Conservation (phyloP, 768 basidiomycete species). For the Lactarius akahatsu region DNA sequence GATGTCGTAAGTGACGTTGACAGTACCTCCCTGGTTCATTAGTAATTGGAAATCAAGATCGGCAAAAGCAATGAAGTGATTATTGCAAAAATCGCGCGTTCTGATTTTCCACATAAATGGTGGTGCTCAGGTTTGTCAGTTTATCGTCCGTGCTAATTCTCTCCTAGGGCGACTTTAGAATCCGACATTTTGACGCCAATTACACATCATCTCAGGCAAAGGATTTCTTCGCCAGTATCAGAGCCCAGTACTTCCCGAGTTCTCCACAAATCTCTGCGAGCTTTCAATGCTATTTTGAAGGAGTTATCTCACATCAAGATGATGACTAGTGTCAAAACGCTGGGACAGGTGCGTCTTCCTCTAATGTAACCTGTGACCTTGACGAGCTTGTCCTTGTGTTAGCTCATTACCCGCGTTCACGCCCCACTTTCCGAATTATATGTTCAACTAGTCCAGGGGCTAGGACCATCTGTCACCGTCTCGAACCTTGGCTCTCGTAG, state of each 20-base stretch:
- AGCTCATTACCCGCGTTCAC: slow-evolving; percentile 59
- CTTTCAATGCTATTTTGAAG: slow-evolving; percentile 65
- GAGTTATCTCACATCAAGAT: slow-evolving; percentile 73
- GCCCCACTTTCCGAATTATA: slow-evolving; percentile 61
- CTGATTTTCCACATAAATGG: slow-evolving; percentile 77
- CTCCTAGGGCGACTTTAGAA: slow-evolving; percentile 58
- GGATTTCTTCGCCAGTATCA: slow-evolving; percentile 40
- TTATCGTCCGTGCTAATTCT: background rate
- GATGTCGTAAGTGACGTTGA: slow-evolving; percentile 53
- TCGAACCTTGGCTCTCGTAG: slow-evolving; percentile 40
- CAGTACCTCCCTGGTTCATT: slow-evolving; percentile 17
- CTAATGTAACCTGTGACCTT: background rate
- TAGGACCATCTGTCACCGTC: slow-evolving; percentile 37
- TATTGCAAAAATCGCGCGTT: slow-evolving; percentile 71
- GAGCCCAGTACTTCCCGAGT: slow-evolving; percentile 48
- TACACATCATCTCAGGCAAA: slow-evolving; percentile 50
- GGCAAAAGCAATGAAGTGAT: slow-evolving; percentile 75
- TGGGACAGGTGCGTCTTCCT: slow-evolving; percentile 51
- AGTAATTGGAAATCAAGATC: slow-evolving; percentile 49
- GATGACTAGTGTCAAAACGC: slow-evolving; percentile 61
- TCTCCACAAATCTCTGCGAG: slow-evolving; percentile 59
- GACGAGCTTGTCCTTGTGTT: slow-evolving; percentile 12
- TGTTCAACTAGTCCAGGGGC: slow-evolving; percentile 47
- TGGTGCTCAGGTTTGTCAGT: slow-evolving; percentile 34
- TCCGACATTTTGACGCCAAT: slow-evolving; percentile 54